phyloP scores from a whole-genome alignment of 2,329 filamentous ascomycete species.

The Paecilomyces variotii region DNA sequence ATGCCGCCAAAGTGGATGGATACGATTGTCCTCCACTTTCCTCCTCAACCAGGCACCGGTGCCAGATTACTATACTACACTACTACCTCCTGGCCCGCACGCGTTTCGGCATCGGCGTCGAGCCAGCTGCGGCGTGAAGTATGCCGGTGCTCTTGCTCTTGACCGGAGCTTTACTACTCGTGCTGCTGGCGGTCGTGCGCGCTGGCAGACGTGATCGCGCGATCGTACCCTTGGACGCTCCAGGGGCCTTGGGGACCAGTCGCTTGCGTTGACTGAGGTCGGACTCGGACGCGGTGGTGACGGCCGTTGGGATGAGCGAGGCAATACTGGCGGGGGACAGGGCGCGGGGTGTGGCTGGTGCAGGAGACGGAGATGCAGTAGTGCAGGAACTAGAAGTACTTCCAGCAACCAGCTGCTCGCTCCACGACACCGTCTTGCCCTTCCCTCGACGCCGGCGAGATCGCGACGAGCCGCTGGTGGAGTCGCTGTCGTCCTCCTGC shows the following conservation, averaged over 20 bases:
- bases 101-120: background rate
- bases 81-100: background rate
- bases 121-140: background rate
- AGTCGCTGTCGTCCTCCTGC: conserved; percentile 2
- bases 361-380: background rate
- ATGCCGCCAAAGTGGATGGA: too few species aligned
- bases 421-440: conserved; percentile 1
- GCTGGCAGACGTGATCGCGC: background rate
- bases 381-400: too few species aligned
- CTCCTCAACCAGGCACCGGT: background rate
- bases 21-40: background rate
- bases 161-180: background rate
- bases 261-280: background rate
- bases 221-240: background rate
- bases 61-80: background rate
- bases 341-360: background rate
- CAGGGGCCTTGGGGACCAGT: background rate
- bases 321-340: background rate
- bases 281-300: background rate
- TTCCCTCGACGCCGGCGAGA: background rate
- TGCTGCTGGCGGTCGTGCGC: background rate
- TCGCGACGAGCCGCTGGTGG: background rate
- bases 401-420: background rate
- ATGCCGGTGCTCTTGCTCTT: background rate
- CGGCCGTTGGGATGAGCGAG: background rate